These are phyloP conservation scores for Articulospora tetracladia DNA, from an alignment of 495 filamentous ascomycete genomes.

Conservation along the genomic window DNA sequence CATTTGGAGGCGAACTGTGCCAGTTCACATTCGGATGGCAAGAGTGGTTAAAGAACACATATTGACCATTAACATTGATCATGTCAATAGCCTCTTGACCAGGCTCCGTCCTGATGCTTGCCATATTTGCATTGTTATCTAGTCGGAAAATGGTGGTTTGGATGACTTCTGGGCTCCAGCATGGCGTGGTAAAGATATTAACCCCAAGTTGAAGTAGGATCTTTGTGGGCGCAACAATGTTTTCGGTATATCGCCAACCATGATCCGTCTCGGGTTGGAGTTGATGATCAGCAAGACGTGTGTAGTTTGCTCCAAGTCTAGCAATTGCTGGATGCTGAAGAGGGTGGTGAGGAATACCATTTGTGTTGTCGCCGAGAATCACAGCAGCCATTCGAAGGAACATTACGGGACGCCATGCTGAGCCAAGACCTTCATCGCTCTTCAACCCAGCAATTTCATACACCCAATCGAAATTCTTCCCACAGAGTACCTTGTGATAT, in stretches of 20 bases:
- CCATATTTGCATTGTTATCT: slow-evolving; percentile 19
- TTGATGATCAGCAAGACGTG: neutral
- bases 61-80: slow-evolving; percentile 16
- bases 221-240: slow-evolving; percentile 8
- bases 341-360: slow-evolving; percentile 7
- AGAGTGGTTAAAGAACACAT: slow-evolving; percentile 24
- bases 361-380: slow-evolving; percentile 6
- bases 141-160: slow-evolving; percentile 20
- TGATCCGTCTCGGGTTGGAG: neutral
- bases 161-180: slow-evolving; percentile 18
- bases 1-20: slow-evolving; percentile 5
- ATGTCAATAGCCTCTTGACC: neutral
- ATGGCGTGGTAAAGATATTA: slow-evolving; percentile 9
- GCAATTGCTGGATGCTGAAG: slow-evolving; percentile 17
- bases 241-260: slow-evolving; percentile 16
- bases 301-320: slow-evolving; percentile 17
- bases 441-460: neutral
- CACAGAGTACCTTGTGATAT: slow-evolving; percentile 20
- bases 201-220: slow-evolving; percentile 16
- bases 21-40: slow-evolving; percentile 21
- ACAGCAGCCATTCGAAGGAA: slow-evolving; percentile 16
- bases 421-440: neutral
- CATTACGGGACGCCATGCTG: slow-evolving; percentile 7
- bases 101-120: neutral
- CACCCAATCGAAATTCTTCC: slow-evolving; percentile 20